Evolutionary conservation across 805 yeast genomes (phyloP).

Genomic region (Candida xiaguanensis): DNA sequence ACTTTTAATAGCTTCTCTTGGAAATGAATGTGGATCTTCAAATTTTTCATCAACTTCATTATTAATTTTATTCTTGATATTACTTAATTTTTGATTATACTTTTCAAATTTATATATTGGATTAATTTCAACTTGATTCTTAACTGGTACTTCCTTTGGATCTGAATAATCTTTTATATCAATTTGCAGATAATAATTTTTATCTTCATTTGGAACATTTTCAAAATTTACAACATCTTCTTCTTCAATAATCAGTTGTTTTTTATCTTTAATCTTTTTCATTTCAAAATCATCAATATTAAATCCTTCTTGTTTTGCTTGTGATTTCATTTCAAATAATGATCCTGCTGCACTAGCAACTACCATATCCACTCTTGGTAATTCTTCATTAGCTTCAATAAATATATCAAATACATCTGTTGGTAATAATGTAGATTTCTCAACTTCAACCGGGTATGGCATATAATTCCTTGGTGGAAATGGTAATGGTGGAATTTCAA

Average conservation of each 20-base stretch:
- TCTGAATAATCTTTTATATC: conserved; percentile 21
- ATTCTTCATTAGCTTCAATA: conserved; percentile 30
- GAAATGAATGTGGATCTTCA: conserved; percentile 1
- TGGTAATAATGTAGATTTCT: conserved; percentile 31
- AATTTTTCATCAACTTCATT: background rate
- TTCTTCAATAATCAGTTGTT: conserved; percentile 2
- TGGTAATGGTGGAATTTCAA: conserved; percentile 37
- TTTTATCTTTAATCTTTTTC: conserved; percentile 1
- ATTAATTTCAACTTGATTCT: conserved; percentile 8
- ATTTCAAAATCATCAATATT: conserved; percentile 17
- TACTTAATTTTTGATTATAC: conserved; percentile 11
- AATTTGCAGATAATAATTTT: conserved; percentile 18
- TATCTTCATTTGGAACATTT: conserved; percentile 10
- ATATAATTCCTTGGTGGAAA: conserved; percentile 44
- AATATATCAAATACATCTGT: conserved; percentile 32
- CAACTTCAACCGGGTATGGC: conserved; percentile 42
- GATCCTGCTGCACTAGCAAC: conserved; percentile 46
- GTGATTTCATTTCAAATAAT: conserved; percentile 30
- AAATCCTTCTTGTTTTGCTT: conserved; percentile 33
- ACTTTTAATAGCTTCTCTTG: background rate
- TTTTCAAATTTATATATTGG: conserved; percentile 2
- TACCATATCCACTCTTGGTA: conserved; percentile 43
- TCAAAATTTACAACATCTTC: conserved; percentile 5
- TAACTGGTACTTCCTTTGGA: conserved; percentile 9
- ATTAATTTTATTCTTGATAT: conserved; percentile 6